These are phyloP conservation scores for Sugiyamaella mastotermitis DNA, from an alignment of 805 yeast genomes.

Conservation along the genomic window DNA sequence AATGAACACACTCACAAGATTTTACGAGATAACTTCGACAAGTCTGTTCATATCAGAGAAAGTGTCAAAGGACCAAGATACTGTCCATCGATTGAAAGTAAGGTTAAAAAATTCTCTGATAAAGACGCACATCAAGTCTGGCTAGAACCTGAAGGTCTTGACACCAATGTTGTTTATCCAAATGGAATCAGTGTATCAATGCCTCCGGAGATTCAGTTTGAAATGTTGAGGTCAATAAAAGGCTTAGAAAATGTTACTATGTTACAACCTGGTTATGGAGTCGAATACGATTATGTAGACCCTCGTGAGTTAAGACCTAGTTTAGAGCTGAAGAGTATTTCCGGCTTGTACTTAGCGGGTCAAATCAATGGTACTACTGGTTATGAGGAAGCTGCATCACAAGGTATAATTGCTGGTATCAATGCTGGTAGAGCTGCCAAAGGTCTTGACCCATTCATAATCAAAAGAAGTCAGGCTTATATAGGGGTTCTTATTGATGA, in stretches of 20 bases:
- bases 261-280: slow-evolving; percentile 98
- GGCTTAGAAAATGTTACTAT: slow-evolving; percentile 87
- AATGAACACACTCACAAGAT: slow-evolving; percentile 68
- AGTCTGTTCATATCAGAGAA: slow-evolving; percentile 86
- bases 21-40: slow-evolving; percentile 62
- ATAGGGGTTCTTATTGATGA: slow-evolving; percentile 93
- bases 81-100: slow-evolving; percentile 95
- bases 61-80: slow-evolving; percentile 95
- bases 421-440: slow-evolving; percentile 70
- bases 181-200: slow-evolving; percentile 94
- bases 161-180: slow-evolving; percentile 84
- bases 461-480: slow-evolving; percentile 79
- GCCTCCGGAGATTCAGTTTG: slow-evolving; percentile 87
- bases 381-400: slow-evolving; percentile 97
- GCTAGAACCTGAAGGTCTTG: slow-evolving; percentile 95
- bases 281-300: slow-evolving; percentile 93
- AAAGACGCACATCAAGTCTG: slow-evolving; percentile 77
- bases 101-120: slow-evolving; percentile 71
- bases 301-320: slow-evolving; percentile 79
- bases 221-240: slow-evolving; percentile 68
- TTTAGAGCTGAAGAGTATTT: slow-evolving; percentile 72
- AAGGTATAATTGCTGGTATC: slow-evolving; percentile 91
- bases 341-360: slow-evolving; percentile 85
- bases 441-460: slow-evolving; percentile 38
- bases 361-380: slow-evolving; percentile 99